Evolutionary conservation across 768 basidiomycete species (phyloP).

Genomic region (Lactarius hatsudake): DNA sequence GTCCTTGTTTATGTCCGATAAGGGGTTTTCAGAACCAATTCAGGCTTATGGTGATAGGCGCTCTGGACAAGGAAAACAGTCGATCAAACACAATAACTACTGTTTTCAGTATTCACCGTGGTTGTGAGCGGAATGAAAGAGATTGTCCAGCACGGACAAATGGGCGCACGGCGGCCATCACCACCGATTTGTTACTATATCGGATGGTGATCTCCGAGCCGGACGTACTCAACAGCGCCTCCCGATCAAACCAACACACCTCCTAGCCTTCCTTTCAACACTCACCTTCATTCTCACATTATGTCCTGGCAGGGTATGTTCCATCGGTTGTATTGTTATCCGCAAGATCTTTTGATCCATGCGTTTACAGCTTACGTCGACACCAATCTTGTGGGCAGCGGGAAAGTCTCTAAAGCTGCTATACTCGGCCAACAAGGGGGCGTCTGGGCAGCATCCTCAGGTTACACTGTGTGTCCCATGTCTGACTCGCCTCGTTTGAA

Average conservation of each 20-base stretch:
- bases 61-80: not conserved
- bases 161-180: constrained; percentile 8
- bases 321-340: not conserved
- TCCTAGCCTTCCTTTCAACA: constrained; percentile 9
- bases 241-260: constrained; percentile 10
- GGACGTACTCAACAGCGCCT: constrained; percentile 9
- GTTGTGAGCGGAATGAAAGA: not conserved
- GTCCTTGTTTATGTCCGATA: not conserved
- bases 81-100: not conserved
- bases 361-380: constrained; percentile 70
- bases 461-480: constrained; percentile 52
- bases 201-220: constrained; percentile 23
- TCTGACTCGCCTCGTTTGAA: not conserved
- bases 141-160: not conserved
- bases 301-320: constrained; percentile 30
- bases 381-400: constrained; percentile 68
- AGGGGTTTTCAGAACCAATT: not conserved
- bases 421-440: constrained; percentile 73
- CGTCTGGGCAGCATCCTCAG: constrained; percentile 66
- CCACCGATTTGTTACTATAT: constrained; percentile 24
- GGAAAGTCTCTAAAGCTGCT: constrained; percentile 73
- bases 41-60: constrained; percentile 5
- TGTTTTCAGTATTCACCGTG: not conserved
- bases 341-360: constrained; percentile 1
- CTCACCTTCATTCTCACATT: constrained; percentile 4